Percentiles rank a stretch among this genome's conserved stretches.
Conservation (phyloP, 371 early-diverging fungal genomes). For the Parasitella parasitica region DNA sequence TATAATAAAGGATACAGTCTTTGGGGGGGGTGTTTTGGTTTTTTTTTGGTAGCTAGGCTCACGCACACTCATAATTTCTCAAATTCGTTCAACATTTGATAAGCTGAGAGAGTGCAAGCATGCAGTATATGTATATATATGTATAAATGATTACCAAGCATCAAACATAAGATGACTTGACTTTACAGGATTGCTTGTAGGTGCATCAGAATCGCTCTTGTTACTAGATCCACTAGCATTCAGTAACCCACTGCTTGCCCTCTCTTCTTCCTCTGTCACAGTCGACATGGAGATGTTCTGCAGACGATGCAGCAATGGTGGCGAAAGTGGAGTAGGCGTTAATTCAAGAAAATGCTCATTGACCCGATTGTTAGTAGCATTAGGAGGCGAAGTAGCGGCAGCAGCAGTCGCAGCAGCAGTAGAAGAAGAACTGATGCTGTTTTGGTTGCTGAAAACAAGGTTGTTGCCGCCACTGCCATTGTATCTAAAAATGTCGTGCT, state of each 20-base stretch:
- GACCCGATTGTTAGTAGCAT: background rate
- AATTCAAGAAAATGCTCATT: conserved; percentile 10
- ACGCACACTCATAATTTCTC: too few relatives aligned
- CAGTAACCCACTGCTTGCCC: background rate
- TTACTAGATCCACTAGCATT: conserved; percentile 2
- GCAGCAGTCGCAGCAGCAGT: too few relatives aligned
- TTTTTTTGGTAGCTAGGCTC: too few relatives aligned
- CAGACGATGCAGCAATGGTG: conserved; percentile 11
- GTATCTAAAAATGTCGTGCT: conserved; percentile 2
- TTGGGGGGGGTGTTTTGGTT: too few relatives aligned
- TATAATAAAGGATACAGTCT: too few relatives aligned
- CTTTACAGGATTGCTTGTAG: background rate
- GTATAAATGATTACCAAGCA: conserved; percentile 5
- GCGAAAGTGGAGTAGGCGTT: conserved; percentile 14
- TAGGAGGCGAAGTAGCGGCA: background rate
- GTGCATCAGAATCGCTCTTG: background rate
- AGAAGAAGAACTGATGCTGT: background rate
- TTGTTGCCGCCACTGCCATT: background rate
- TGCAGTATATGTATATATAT: background rate
- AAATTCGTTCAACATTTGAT: too few relatives aligned
- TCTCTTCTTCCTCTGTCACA: conserved; percentile 4
- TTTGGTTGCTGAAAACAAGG: background rate
- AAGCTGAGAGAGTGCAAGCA: too few relatives aligned
- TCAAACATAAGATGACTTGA: conserved; percentile 4
- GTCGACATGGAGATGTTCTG: conserved; percentile 13